Conservation (phyloP, 1,284 basidiomycete genomes). For the Caloboletus firmus region DNA sequence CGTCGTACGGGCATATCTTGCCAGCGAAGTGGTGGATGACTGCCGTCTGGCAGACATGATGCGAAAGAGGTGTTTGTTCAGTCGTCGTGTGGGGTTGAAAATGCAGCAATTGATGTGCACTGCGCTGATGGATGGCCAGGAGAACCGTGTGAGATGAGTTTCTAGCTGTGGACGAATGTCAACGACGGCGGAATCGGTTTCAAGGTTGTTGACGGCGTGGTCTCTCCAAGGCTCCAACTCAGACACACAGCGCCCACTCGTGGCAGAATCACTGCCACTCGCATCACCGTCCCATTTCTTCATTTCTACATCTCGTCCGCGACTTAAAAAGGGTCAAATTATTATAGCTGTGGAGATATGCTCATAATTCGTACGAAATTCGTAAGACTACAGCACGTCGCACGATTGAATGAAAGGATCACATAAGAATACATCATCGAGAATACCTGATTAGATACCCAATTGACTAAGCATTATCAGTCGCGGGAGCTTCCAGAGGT, state of each 20-base stretch:
- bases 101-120: constrained; percentile 22
- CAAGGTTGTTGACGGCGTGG: constrained; percentile 16
- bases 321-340: no score
- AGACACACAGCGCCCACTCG: constrained; percentile 3
- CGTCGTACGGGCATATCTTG: constrained; percentile 58
- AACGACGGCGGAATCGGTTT: neutral
- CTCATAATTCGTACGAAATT: neutral
- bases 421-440: neutral
- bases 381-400: neutral
- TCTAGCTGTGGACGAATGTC: neutral
- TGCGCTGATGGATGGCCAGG: constrained; percentile 4
- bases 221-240: neutral
- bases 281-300: neutral
- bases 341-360: neutral
- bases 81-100: constrained; percentile 15
- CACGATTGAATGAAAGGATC: neutral
- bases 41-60: constrained; percentile 65
- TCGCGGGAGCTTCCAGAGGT: neutral
- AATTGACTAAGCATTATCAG: neutral
- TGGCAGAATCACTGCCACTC: constrained; percentile 22
- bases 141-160: neutral
- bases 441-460: no score
- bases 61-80: constrained; percentile 13
- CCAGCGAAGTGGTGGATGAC: constrained; percentile 71
- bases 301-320: no score